Conservation (phyloP, 495 filamentous ascomycete species). For the Podospora anserina region DNA sequence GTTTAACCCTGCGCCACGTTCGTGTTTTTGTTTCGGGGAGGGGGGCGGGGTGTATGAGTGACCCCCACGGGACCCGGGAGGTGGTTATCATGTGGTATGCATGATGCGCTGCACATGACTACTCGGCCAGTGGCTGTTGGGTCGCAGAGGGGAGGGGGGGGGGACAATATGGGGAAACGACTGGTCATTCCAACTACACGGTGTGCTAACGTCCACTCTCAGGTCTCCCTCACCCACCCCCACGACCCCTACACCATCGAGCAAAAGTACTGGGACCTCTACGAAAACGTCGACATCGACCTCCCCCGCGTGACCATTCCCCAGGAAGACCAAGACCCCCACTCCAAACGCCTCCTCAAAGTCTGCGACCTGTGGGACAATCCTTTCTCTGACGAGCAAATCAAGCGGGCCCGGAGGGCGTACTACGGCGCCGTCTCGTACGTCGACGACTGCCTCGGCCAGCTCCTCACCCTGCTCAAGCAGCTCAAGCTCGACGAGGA, state of each 20-base stretch:
- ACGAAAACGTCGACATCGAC: constrained; percentile 81
- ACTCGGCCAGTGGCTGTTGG: background rate
- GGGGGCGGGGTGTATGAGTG: background rate
- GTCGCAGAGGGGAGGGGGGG: background rate
- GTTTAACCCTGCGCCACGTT: constrained; percentile 6
- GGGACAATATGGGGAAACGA: background rate
- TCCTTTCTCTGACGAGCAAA: constrained; percentile 72
- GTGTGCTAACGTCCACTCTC: background rate
- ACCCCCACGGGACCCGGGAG: background rate
- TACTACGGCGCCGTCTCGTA: constrained; percentile 89
- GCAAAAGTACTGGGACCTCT: constrained; percentile 82
- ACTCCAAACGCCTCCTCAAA: constrained; percentile 75
- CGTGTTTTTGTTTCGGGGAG: background rate
- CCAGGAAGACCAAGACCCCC: constrained; percentile 74
- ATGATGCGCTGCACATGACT: background rate
- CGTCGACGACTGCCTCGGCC: constrained; percentile 82
- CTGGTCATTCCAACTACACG: no score
- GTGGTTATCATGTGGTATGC: background rate
- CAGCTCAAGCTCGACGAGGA: constrained; percentile 72
- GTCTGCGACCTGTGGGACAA: constrained; percentile 77
- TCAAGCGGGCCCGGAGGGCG: constrained; percentile 72
- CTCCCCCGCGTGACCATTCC: constrained; percentile 71
- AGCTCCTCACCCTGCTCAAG: constrained; percentile 68
- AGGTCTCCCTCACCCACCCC: constrained; percentile 74
- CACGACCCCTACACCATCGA: constrained; percentile 91